Conservation (phyloP, 2,329 filamentous ascomycete genomes). For the Penicillium polonicum region DNA sequence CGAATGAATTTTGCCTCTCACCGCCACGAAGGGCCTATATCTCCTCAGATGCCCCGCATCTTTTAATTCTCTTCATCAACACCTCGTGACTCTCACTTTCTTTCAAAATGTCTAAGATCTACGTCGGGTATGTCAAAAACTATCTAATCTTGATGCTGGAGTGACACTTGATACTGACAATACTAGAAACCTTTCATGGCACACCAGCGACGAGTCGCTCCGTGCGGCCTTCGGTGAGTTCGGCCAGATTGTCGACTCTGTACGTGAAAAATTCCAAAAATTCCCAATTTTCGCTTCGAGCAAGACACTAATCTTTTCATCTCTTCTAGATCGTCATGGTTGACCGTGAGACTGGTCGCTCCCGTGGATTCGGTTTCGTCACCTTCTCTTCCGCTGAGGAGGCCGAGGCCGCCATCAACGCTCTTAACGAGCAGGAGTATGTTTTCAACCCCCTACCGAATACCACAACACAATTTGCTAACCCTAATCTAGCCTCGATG, state of each 20-base stretch:
- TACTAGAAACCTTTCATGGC: constrained; percentile 16
- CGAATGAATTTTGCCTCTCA: constrained; percentile 6
- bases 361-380: constrained; percentile 22
- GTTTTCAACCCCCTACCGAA: not conserved
- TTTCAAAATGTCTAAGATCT: constrained; percentile 20
- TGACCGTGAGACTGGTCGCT: constrained; percentile 19
- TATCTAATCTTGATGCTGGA: not conserved
- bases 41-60: constrained; percentile 9
- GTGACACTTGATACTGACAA: not conserved
- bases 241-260: constrained; percentile 14
- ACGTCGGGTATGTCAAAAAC: constrained; percentile 14
- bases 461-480: not conserved
- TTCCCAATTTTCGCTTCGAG: not conserved
- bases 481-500: constrained; percentile 10
- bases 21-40: constrained; percentile 6
- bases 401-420: constrained; percentile 15
- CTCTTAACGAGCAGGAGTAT: constrained; percentile 17
- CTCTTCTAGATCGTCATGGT: constrained; percentile 15
- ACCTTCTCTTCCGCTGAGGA: constrained; percentile 14
- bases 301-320: not conserved
- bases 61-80: constrained; percentile 12
- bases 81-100: not conserved
- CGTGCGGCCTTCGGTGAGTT: constrained; percentile 10
- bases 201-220: constrained; percentile 12
- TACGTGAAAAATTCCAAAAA: constrained; percentile 7